A percentile compares a stretch with the other conserved stretches of the same genome.
phyloP scores from a whole-genome alignment of 1,284 basidiomycete species.

The Tilletiopsis washingtonensis region DNA sequence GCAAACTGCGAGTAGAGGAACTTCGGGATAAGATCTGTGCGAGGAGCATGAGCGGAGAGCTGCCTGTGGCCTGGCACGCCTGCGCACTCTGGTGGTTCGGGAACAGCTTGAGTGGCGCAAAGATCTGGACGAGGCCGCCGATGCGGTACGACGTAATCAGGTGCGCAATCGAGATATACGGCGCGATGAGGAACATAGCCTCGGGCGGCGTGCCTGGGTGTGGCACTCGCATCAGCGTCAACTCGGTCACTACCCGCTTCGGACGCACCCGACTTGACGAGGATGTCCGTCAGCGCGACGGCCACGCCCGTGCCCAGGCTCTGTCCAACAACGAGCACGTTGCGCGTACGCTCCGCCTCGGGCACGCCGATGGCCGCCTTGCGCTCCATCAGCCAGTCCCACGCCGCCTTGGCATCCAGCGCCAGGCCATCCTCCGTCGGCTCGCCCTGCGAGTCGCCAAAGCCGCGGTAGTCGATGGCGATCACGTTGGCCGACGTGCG shows the following conservation, averaged over 20 bases:
- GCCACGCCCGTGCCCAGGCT: constrained; percentile 74
- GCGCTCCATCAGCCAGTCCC: constrained; percentile 61
- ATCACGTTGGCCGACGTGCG: constrained; percentile 68
- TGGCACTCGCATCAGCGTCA: background rate
- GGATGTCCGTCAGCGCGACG: constrained; percentile 57
- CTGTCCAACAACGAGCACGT: constrained; percentile 68
- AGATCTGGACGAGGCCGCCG: constrained; percentile 56
- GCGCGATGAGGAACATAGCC: constrained; percentile 66
- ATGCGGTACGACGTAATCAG: constrained; percentile 62
- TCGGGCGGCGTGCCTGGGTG: constrained; percentile 48
- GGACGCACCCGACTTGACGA: constrained; percentile 56
- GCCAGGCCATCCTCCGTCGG: constrained; percentile 69
- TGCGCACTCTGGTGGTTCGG: constrained; percentile 58
- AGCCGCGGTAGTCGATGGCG: constrained; percentile 84
- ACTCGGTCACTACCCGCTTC: too few relatives aligned
- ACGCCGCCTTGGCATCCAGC: constrained; percentile 69
- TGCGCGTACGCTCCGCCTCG: constrained; percentile 49
- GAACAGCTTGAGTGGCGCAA: constrained; percentile 66
- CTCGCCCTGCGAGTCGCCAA: constrained; percentile 70
- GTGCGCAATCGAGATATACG: constrained; percentile 62
- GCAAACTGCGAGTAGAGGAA: background rate
- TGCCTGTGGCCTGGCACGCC: background rate
- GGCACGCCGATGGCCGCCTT: background rate
- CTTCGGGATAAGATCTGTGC: constrained; percentile 4
- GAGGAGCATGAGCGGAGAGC: background rate